Base-by-base conservation (phyloP, 225 moss, liverwort and hornwort genomes). In the Polytrichum formosum region DNA sequence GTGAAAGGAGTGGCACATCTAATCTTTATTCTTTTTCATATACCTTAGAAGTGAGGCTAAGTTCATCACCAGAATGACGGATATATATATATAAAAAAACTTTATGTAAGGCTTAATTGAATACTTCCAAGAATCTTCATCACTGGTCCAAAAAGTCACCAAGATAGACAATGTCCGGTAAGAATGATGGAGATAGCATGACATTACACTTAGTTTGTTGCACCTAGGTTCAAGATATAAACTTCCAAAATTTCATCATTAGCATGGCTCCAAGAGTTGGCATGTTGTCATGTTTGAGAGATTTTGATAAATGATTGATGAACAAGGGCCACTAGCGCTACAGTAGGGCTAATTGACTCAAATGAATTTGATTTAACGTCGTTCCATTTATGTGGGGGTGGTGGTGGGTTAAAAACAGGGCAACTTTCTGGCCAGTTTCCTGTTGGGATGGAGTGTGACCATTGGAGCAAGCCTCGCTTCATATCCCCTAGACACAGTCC, bases 381-480 rank as follows among this genome's bases (percentile, higher is more conserved):
- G 13, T 16, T 46, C 16, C 46, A n/a, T 70, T 26, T 53, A 18
- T 35, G 61, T 26, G 21, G 6, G 6, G 25, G 10, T 35, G 64
- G 10, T 1, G 33, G 9, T 61, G 55, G 68, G 7, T 21, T 58
- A 1, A 46, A 10, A 64, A 56, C 82, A 90, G 87, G 80, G 80
- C 20, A 90, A 75, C 54, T 90, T 90, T 70, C 66, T 71, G 6
- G 85, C 79, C 2, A 85, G 85, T 67, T 85, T 85, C 55, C 56
- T 85, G n/a, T 59, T 91, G 22, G 85, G 91, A 1, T 89, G 89
- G 87, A 80, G 76, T 23, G 75, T 91, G 55, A 90, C 91, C 23
- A 91, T 81, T 17, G 69, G 70, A 5, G 91, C 91, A 28, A 79
- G 89, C 26, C 76, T 90, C 56, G 84, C 79, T 0, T 85, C 91